Evolutionary conservation across 352 stramenopile genomes (phyloP).

Genomic region (Globisporangium spinosum): DNA sequence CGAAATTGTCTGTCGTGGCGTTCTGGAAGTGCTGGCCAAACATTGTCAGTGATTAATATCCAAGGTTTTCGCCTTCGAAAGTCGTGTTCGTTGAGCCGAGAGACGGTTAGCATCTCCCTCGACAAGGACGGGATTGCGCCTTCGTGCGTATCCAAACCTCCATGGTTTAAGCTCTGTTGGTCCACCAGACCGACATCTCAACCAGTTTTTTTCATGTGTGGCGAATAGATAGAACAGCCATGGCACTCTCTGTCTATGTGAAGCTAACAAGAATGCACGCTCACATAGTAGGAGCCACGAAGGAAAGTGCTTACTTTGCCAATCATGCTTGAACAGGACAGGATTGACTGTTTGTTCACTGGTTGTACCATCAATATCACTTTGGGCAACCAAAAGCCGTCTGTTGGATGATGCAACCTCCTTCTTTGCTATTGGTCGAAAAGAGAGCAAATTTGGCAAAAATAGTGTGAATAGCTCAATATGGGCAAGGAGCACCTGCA

Average conservation of each 20-base stretch:
- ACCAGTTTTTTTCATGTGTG: slow-evolving; percentile 54
- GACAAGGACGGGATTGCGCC: slow-evolving; percentile 91
- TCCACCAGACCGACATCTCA: slow-evolving; percentile 42
- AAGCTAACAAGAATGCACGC: no score
- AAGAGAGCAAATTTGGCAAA: background rate
- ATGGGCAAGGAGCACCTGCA: background rate
- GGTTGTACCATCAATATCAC: no score
- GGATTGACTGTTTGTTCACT: no score
- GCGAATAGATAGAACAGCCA: background rate
- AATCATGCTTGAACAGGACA: no score
- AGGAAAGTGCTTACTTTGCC: no score
- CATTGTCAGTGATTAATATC: slow-evolving; percentile 17
- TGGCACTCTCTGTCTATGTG: no score
- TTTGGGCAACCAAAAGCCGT: no score
- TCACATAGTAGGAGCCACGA: no score
- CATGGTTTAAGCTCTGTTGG: slow-evolving; percentile 86
- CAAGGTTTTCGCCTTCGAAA: rapidly evolving
- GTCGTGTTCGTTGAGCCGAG: slow-evolving; percentile 92
- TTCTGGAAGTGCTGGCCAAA: slow-evolving; percentile 36
- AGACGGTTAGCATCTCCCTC: slow-evolving; percentile 94
- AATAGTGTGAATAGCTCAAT: background rate
- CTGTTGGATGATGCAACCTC: background rate
- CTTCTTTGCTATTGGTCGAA: background rate
- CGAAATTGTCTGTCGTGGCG: background rate
- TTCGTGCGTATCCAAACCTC: slow-evolving; percentile 68